Evolutionary conservation across 257 asterid species (phyloP), one percentile per base, ranked within the genome.

Genomic region (Gentiana dahurica): DNA sequence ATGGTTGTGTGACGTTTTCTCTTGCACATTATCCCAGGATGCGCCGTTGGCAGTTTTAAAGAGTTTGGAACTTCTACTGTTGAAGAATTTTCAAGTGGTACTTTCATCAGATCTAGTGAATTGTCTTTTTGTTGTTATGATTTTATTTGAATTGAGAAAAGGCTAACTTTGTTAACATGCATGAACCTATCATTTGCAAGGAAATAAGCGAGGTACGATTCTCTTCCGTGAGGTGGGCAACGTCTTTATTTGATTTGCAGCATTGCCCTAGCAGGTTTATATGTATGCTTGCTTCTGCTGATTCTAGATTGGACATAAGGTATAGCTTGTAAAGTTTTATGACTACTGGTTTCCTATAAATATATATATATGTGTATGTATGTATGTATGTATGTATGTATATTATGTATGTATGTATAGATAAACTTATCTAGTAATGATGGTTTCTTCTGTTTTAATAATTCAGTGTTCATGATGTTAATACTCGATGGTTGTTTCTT

Each of bases 161-260:
- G 15, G 45, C 43, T 55, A 57, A 43, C 13, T 49, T 34, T 34
- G 39, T 57, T 44, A 62, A 52, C 11, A 41, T 64, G 7, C 33
- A 59, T 62, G 32, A 3, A 52, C 49, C 41, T 62, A 75, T 69
- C 57, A 47, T 60, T 36, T 61, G 41, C 68, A 55, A 92, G 98
- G 98, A 85, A 76, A 94, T 87, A 92, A 79, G 90, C 64, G 97
- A 92, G 79, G 97, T 88, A 57, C 98, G 98, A 57, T 92, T 88
- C 75, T 92, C 97, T 78, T 94, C 94, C 61, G 77, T 92, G 73
- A 81, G 98, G 77, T 88, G 98, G 98, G 97, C 95, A 8, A 82
- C 89, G 13, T 75, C 87, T 57, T 76, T 92, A 66, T 92, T 85
- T 67, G 93, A 77, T 66, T 67, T 80, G 81, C 86, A 74, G 72